Evolutionary conservation across 371 early-diverging fungal genomes (phyloP).

Genomic region (Apophysomyces elegans): DNA sequence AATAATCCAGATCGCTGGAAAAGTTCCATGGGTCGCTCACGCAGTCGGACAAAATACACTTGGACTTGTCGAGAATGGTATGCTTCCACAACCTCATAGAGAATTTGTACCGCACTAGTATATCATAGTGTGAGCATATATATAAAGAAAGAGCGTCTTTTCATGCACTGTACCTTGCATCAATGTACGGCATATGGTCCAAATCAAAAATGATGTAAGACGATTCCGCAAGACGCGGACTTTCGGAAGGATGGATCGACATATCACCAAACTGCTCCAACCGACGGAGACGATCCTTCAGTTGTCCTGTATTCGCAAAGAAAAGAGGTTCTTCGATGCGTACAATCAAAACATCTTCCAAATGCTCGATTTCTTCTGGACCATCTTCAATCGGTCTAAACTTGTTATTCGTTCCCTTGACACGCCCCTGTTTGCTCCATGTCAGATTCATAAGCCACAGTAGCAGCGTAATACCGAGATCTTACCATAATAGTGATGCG

Average conservation of each 20-base stretch:
- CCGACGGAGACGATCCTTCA: slow-evolving; percentile 28
- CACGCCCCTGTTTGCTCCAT: slow-evolving; percentile 23
- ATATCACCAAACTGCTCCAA: slow-evolving; percentile 85
- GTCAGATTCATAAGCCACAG: neutral
- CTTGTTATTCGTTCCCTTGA: slow-evolving; percentile 24
- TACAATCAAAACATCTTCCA: slow-evolving; percentile 82
- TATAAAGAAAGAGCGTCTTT: no score
- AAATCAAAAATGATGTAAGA: slow-evolving; percentile 80
- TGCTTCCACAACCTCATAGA: slow-evolving; percentile 78
- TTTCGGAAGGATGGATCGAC: slow-evolving; percentile 87
- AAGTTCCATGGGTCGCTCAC: slow-evolving; percentile 59
- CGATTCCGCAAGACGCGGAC: slow-evolving; percentile 49
- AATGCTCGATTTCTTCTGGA: slow-evolving; percentile 51
- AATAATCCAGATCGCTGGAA: slow-evolving; percentile 69
- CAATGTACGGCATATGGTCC: slow-evolving; percentile 79
- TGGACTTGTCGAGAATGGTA: slow-evolving; percentile 72
- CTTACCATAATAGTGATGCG: slow-evolving; percentile 70
- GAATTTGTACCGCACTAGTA: slow-evolving; percentile 76
- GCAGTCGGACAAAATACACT: slow-evolving; percentile 81
- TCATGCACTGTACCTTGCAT: slow-evolving; percentile 65
- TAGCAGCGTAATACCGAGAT: no score
- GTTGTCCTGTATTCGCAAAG: slow-evolving; percentile 86
- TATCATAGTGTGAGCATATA: neutral
- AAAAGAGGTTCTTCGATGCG: slow-evolving; percentile 86
- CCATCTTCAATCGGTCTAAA: slow-evolving; percentile 54